Evolutionary conservation across 306 rosid genomes (phyloP).

Genomic region (Sindora glabra): DNA sequence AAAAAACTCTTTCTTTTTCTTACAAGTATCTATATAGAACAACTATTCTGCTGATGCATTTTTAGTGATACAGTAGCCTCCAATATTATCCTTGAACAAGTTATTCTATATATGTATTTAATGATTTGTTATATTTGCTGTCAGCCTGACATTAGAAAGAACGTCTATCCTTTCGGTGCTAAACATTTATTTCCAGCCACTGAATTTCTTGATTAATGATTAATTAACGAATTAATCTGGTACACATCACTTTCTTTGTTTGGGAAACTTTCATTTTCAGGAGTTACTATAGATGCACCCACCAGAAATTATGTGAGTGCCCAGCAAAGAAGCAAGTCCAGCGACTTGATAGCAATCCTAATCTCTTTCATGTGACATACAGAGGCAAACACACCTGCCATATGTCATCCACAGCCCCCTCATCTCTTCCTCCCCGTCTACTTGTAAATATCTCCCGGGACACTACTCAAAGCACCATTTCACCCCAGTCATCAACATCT

Average conservation of each 20-base stretch:
- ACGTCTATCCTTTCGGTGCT: too few relatives aligned
- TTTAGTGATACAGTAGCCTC: too few relatives aligned
- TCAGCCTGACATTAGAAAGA: too few relatives aligned
- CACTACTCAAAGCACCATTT: neutral
- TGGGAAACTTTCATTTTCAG: slow-evolving; percentile 9
- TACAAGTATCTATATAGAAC: too few relatives aligned
- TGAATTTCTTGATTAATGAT: too few relatives aligned
- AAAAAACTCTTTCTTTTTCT: neutral
- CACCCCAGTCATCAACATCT: neutral
- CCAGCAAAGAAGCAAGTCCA: slow-evolving; percentile 72
- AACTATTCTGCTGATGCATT: too few relatives aligned
- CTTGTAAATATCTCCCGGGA: slow-evolving; percentile 12
- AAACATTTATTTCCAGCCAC: too few relatives aligned
- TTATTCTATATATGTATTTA: too few relatives aligned
- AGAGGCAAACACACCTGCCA: slow-evolving; percentile 54
- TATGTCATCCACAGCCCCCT: slow-evolving; percentile 68
- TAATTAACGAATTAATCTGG: neutral
- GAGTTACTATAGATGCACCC: slow-evolving; percentile 67
- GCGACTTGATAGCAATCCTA: slow-evolving; percentile 38
- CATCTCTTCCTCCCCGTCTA: slow-evolving; percentile 27
- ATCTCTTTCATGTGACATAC: slow-evolving; percentile 44
- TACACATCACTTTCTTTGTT: neutral
- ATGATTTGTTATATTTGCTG: too few relatives aligned
- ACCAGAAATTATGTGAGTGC: slow-evolving; percentile 58
- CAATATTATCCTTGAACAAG: too few relatives aligned